phyloP scores from a whole-genome alignment of 768 basidiomycete species.

The Leccinum ochraceum region DNA sequence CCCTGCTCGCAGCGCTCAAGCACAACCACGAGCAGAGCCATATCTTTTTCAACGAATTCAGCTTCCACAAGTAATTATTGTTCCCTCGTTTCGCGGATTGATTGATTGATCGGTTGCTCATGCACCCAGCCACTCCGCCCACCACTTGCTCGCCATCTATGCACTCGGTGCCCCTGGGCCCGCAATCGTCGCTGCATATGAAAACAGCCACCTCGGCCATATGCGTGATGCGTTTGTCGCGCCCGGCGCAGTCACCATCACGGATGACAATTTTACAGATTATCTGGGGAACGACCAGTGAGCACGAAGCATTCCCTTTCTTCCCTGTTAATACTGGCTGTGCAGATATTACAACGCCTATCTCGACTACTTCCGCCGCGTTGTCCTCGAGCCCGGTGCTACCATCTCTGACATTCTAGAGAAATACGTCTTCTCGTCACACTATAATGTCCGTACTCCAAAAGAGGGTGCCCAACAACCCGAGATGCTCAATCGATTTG shows the following conservation, averaged over 20 bases:
- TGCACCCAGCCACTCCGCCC: conserved; percentile 49
- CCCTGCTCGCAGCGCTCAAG: conserved; percentile 43
- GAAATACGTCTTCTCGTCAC: conserved; percentile 57
- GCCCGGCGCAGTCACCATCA: conserved; percentile 25
- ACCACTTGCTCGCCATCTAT: conserved; percentile 60
- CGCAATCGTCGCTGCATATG: conserved; percentile 44
- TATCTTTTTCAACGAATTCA: conserved; percentile 50
- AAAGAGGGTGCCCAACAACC: conserved; percentile 40
- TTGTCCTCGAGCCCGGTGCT: conserved; percentile 31
- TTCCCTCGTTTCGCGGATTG: background rate
- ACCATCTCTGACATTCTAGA: conserved; percentile 48
- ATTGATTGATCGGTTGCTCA: background rate
- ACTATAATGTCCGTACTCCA: conserved; percentile 45
- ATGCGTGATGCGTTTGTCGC: conserved; percentile 36
- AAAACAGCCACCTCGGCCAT: conserved; percentile 40
- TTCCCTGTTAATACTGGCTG: background rate
- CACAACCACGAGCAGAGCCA: conserved; percentile 57
- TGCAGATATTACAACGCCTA: conserved; percentile 36
- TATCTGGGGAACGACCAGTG: conserved; percentile 35
- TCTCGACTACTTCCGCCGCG: conserved; percentile 32
- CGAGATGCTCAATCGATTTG: conserved; percentile 58
- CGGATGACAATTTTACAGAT: conserved; percentile 26
- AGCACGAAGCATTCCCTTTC: conserved; percentile 2
- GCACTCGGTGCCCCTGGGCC: conserved; percentile 53
- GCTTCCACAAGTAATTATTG: conserved; percentile 32